Base-by-base conservation (phyloP, 257 asterid species). In the Eucommia ulmoides region DNA sequence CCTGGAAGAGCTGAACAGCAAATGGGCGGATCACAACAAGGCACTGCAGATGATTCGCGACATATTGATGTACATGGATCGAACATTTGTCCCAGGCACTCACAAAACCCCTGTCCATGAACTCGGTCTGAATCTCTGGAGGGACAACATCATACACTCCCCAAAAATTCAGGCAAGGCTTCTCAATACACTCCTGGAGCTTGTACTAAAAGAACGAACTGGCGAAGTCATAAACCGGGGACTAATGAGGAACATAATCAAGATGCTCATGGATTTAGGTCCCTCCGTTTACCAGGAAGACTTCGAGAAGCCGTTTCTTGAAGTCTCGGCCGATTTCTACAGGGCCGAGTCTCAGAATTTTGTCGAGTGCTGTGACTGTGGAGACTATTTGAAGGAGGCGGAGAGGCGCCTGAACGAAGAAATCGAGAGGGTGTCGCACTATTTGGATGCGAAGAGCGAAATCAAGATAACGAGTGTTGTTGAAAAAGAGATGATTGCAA, bases 211-310 rank as follows among this genome's bases (percentile, higher is more conserved):
- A 60, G 97, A 88, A 63, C 80, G 95, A 25, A 70, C 75, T 3
- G 93, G 95, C 18, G 95, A 88, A 68, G 85, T 88, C 25, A 79
- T 88, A 58, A 81, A 88, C 65, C 61, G 97, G 67, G 93, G 95
- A 45, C 78, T 87, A 60, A 81, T 81, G 89, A 76, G 97, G 54
- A 83, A 83, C 65, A 69, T 79, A 41, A 73, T 76, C 55, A 81
- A 81, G 70, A 87, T 87, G 94, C 72, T 87, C 14, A 81, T 75
- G 77, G 94, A 87, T 60, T 73, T 87, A 63, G 97, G 97, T 59
- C 60, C 84, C 49, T 74, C 73, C 1, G 97, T 87, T 22, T 87
- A 87, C 69, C 83, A 81, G 56, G 94, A 78, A 44, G 84, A 83
- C 76, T 81, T 83, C 57, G 97, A 87, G 74, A 81, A 75, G 56